phyloP scores from a whole-genome alignment of 768 basidiomycete genomes.

The Lactifluus subvellereus region DNA sequence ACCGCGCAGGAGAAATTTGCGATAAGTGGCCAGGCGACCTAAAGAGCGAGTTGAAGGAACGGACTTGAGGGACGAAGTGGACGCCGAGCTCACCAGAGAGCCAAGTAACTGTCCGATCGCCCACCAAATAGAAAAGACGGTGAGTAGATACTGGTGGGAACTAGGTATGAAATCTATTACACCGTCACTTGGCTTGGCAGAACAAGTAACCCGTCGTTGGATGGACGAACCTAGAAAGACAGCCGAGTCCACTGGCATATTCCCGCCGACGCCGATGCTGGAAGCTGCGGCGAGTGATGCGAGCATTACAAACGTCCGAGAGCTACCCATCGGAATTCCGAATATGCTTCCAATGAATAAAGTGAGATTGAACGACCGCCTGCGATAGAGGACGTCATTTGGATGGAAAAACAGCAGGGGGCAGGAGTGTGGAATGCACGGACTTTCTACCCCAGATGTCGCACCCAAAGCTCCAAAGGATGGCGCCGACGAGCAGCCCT shows the following conservation, averaged over 20 bases:
- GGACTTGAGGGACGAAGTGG: not conserved
- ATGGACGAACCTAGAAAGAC: slow-evolving; percentile 41
- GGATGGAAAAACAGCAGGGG: not conserved
- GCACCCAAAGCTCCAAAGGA: slow-evolving; percentile 45
- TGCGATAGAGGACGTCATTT: slow-evolving; percentile 16
- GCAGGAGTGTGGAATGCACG: slow-evolving; percentile 9
- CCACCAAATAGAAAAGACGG: slow-evolving; percentile 56
- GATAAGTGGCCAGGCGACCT: slow-evolving; percentile 58
- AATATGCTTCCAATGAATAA: slow-evolving; percentile 50
- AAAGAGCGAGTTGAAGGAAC: not conserved
- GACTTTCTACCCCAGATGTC: slow-evolving; percentile 48
- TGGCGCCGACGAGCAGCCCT: slow-evolving; percentile 47
- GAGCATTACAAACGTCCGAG: slow-evolving; percentile 43
- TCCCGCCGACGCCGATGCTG: slow-evolving; percentile 50
- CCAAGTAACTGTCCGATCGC: slow-evolving; percentile 49
- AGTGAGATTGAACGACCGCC: slow-evolving; percentile 51
- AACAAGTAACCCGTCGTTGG: not conserved
- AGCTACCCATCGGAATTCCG: slow-evolving; percentile 44
- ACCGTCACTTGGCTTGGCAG: not conserved
- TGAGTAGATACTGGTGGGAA: slow-evolving; percentile 53
- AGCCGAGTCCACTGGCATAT: slow-evolving; percentile 50
- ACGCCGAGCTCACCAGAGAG: slow-evolving; percentile 35
- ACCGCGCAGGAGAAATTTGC: slow-evolving; percentile 46
- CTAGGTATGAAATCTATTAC: slow-evolving; percentile 44
- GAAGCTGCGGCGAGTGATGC: slow-evolving; percentile 43